Evolutionary conservation across 148 eudicot genomes (phyloP), one percentile per base, ranked within the genome.

Genomic region (Fagopyrum esculentum): DNA sequence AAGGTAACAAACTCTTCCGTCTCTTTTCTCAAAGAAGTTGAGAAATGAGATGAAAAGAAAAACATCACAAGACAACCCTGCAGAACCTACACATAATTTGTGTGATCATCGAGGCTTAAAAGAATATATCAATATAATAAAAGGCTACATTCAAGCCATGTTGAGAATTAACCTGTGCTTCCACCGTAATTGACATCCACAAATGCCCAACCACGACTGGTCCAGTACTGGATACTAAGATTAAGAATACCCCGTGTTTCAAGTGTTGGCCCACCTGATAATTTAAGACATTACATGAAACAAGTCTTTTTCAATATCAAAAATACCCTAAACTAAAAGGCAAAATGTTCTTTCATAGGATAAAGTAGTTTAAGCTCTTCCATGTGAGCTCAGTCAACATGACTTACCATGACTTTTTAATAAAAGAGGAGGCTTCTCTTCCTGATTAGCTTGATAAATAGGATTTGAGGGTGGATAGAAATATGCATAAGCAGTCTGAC

Each of bases 171-270:
- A 90, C 98, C 98, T 76, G 96, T 90, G 84, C 97, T 94, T 84
- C 98, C 98, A 80, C 98, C 97, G 73, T 92, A 94, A 78, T 94
- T 94, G 77, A 92, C 98, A 86, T 94, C 97, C 77, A 89, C 97
- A 82, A 87, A 85, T 56, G 92, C 98, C 98, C 98, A 94, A 69
- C 98, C 98, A 78, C 97, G 93, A 81, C 97, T 94, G 56, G 98
- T 94, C 97, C 98, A 94, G 79, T 87, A 94, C 77, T 94, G 98
- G 78, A 89, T 81, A 75, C 84, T 81, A 69, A 94, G 96, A 81
- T 89, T 89, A 63, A 92, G 90, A 76, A 82, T 83, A 81, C 92
- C 98, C 76, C 88, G 91, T 63, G 91, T 75, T 86, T 94, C 98
- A 51, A 84, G 78, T 48, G 98, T 94, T 56, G 97, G 98, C 71